Base-by-base conservation (phyloP, 345 rosid genomes). In the Lepidium didymum region DNA sequence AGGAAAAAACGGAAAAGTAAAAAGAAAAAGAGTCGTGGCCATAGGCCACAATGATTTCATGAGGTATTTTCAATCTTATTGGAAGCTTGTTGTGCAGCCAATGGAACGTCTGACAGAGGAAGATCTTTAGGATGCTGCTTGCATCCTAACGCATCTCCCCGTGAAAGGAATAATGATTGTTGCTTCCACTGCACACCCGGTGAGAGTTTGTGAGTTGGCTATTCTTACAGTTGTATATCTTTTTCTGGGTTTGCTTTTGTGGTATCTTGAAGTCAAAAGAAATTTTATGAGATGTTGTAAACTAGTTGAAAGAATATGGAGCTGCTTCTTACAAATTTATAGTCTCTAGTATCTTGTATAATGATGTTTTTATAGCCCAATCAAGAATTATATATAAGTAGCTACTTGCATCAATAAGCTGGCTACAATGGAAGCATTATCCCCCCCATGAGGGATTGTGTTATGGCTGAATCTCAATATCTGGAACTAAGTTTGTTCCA, bases 101-200 rank as follows among this genome's bases (percentile, higher is more conserved):
- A 64, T 70, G 75, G 57, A 58, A 69, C 62, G 43, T 69, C 75
- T 49, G 44, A 64, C n/a, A 64, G 56, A 58, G 65, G 70, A 43
- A 62, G 40, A 69, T 69, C 75, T 63, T 50, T 7, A 10, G 58
- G 79, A 10, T 69, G 75, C 68, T 69, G 67, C 44, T 64, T 75
- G 51, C 79, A 58, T 45, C 58, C 62, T 15, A 36, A 51, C 3
- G 3, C 71, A n/a, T 41, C 75, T 49, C 38, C 79, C 5, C 58
- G 52, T 25, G 56, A 4, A 16, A 49, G 54, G 36, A 70, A 51
- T 35, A 51, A 64, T 59, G 56, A 64, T 43, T 63, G 63, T 25
- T 75, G 75, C 62, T 64, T 75, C 51, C 70, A 64, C 63, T 49
- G 36, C 67, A 50, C 4, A 55, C 75, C 75, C 2, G 75, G 79